Percentiles rank a stretch among this genome's conserved stretches.
Conservation (phyloP, 805 yeast genomes). For the Candida nemodendra region DNA sequence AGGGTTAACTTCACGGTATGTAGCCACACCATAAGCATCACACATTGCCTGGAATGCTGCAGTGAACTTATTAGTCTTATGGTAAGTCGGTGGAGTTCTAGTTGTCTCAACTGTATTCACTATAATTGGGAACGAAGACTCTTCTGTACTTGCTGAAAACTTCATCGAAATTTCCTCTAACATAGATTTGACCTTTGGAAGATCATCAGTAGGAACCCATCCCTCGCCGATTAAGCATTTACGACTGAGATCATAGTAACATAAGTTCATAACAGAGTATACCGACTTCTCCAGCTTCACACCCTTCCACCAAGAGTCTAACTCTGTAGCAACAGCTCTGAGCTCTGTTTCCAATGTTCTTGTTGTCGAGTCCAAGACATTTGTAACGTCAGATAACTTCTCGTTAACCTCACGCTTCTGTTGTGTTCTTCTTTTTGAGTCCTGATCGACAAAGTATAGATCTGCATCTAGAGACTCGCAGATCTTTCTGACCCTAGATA, state of each 20-base stretch:
- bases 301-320: conserved; percentile 56
- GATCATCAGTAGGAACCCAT: conserved; percentile 64
- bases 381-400: conserved; percentile 51
- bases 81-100: conserved; percentile 91
- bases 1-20: conserved; percentile 93
- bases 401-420: conserved; percentile 44
- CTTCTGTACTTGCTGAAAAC: conserved; percentile 21
- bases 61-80: conserved; percentile 92
- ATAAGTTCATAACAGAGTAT: conserved; percentile 58
- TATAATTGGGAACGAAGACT: conserved; percentile 33
- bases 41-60: conserved; percentile 89
- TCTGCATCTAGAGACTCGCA: conserved; percentile 89
- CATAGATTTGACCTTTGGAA: conserved; percentile 42
- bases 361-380: conserved; percentile 48
- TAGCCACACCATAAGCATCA: conserved; percentile 93
- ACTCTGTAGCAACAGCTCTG: conserved; percentile 60
- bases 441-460: conserved; percentile 59
- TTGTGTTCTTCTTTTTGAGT: conserved; percentile 35
- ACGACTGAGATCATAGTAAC: conserved; percentile 66
- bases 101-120: conserved; percentile 66
- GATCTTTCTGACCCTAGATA: conserved; percentile 73
- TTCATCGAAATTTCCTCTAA: conserved; percentile 40
- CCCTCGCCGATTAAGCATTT: conserved; percentile 71
- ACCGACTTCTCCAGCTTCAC: conserved; percentile 57
- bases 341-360: conserved; percentile 62